Percentiles rank a stretch among this genome's conserved stretches.
Conservation (phyloP, 2,329 filamentous ascomycete species). For the Neonectria coccinea region DNA sequence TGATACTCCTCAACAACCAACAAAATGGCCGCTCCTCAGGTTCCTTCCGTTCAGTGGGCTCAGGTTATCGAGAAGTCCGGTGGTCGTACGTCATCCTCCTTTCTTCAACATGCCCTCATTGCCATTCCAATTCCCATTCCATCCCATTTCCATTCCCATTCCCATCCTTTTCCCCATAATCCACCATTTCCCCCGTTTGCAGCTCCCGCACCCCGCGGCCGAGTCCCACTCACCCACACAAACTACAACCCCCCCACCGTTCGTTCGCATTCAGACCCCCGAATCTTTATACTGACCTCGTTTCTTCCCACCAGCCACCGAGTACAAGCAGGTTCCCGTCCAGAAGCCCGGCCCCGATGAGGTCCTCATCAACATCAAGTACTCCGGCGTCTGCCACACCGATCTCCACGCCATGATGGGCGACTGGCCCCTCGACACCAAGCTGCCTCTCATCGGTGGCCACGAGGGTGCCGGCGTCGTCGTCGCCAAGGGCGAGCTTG, state of each 20-base stretch:
- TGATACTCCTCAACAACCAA: constrained; percentile 35
- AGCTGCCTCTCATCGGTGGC: constrained; percentile 87
- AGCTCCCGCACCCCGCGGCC: constrained; percentile 28
- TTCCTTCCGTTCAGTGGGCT: constrained; percentile 90
- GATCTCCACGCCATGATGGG: constrained; percentile 84
- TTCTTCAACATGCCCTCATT: constrained; percentile 3
- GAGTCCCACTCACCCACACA: constrained; percentile 33
- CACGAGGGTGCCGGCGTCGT: constrained; percentile 85
- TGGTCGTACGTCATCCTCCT: constrained; percentile 64
- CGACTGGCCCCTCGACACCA: constrained; percentile 88
- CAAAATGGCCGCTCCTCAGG: constrained; percentile 54
- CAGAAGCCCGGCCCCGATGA: constrained; percentile 86
- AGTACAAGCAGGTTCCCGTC: constrained; percentile 86
- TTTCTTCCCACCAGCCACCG: constrained; percentile 59
- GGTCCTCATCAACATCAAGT: constrained; percentile 92
- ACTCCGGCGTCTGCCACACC: constrained; percentile 91
- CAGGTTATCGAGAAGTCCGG: constrained; percentile 88
- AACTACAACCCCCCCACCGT: constrained; percentile 29
- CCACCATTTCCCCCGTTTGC: constrained; percentile 1
- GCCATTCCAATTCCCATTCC: background rate
- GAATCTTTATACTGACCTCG: constrained; percentile 32
- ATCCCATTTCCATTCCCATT: background rate
- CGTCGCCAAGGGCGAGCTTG: constrained; percentile 81
- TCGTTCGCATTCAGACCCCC: constrained; percentile 27
- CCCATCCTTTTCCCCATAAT: constrained; percentile 13